Percentiles rank a stretch among this genome's conserved stretches.
These are phyloP conservation scores for Fistulifera pelliculosa DNA, from an alignment of 108 stramenopile species.

Conservation along the genomic window DNA sequence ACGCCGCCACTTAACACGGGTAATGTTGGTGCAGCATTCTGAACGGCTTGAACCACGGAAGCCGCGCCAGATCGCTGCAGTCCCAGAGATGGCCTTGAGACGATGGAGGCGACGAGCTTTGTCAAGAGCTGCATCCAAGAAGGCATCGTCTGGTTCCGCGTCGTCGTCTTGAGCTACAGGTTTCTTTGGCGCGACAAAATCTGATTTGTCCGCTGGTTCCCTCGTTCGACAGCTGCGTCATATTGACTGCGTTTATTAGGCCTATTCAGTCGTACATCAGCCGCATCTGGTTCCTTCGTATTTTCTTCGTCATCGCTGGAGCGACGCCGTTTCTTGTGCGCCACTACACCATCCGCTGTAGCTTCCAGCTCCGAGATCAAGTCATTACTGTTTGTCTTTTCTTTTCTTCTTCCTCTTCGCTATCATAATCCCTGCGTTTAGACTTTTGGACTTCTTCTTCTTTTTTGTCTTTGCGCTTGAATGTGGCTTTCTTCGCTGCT, in stretches of 20 bases:
- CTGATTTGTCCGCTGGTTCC: constrained; percentile 5
- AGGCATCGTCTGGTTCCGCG: constrained; percentile 76
- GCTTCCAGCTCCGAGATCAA: constrained; percentile 3
- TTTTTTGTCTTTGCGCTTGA: constrained; percentile 31
- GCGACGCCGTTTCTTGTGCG: constrained; percentile 5
- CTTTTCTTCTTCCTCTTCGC: constrained; percentile 28
- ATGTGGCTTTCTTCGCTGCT: constrained; percentile 27
- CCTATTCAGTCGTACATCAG: no score
- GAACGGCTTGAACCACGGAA: constrained; percentile 58
- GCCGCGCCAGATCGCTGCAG: constrained; percentile 36
- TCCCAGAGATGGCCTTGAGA: constrained; percentile 47
- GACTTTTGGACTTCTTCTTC: constrained; percentile 40
- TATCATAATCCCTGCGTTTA: constrained; percentile 23
- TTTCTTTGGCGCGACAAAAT: constrained; percentile 9
- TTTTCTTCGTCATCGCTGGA: constrained; percentile 1
- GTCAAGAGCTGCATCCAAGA: constrained; percentile 79
- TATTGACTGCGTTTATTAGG: not conserved
- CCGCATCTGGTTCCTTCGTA: not conserved
- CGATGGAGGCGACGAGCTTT: constrained; percentile 78
- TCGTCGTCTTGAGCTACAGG: constrained; percentile 17
- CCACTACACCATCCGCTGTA: not conserved
- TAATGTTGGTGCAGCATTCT: constrained; percentile 12
- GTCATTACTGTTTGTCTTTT: not conserved
- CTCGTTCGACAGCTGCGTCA: constrained; percentile 25
- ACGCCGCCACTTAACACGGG: constrained; percentile 16